Conservation (phyloP, 2,329 filamentous ascomycete species). For the Pseudomassariella vexata region DNA sequence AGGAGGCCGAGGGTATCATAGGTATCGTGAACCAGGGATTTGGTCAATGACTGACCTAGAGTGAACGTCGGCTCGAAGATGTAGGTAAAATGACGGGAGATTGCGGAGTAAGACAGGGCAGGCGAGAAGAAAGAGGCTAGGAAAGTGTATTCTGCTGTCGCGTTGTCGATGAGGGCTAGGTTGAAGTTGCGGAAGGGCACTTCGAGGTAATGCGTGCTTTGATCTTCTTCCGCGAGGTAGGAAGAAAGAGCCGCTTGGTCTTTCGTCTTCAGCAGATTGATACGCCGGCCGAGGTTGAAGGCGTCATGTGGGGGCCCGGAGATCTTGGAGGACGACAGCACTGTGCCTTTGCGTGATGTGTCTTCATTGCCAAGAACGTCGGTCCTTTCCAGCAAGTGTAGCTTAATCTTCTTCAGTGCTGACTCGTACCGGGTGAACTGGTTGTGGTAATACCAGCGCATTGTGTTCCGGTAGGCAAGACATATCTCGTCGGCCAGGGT, state of each 20-base stretch:
- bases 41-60: slow-evolving; percentile 74
- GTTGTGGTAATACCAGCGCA: slow-evolving; percentile 95
- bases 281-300: slow-evolving; percentile 80
- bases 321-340: slow-evolving; percentile 45
- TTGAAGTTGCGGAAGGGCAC: slow-evolving; percentile 92
- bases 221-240: slow-evolving; percentile 87
- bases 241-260: slow-evolving; percentile 76
- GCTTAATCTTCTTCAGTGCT: slow-evolving; percentile 75
- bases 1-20: slow-evolving; percentile 83
- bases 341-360: slow-evolving; percentile 55
- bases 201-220: slow-evolving; percentile 80
- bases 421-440: slow-evolving; percentile 86
- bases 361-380: slow-evolving; percentile 81
- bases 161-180: slow-evolving; percentile 87
- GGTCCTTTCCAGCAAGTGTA: slow-evolving; percentile 76
- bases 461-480: slow-evolving; percentile 94
- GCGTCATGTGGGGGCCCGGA: slow-evolving; percentile 69
- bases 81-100: slow-evolving; percentile 77
- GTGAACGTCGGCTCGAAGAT: slow-evolving; percentile 87
- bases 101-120: slow-evolving; percentile 65
- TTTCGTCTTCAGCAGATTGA: slow-evolving; percentile 71
- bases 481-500: slow-evolving; percentile 84
- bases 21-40: slow-evolving; percentile 67
- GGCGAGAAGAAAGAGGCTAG: slow-evolving; percentile 84
- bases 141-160: slow-evolving; percentile 91